A percentile compares a stretch with the other conserved stretches of the same genome.
Evolutionary conservation across 331 rosid genomes (phyloP).

Genomic region (Quercus lobata): DNA sequence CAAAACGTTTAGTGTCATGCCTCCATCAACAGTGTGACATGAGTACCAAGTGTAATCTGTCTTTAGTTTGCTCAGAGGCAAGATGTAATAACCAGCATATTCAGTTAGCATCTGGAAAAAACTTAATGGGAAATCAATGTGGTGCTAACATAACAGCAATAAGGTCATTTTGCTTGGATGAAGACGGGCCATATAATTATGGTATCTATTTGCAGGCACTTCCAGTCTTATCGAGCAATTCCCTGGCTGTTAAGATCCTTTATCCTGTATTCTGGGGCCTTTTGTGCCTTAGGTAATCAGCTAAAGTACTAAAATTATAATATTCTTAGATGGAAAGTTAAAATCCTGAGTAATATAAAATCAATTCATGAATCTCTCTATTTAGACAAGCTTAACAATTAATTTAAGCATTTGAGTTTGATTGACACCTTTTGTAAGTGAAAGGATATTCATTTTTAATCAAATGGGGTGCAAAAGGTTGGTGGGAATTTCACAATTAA

Average conservation of each 20-base stretch:
- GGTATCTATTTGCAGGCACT: conserved; percentile 55
- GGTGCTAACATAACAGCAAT: conserved; percentile 30
- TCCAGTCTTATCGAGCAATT: conserved; percentile 50
- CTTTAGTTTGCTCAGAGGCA: conserved; percentile 45
- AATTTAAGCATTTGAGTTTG: too few species aligned
- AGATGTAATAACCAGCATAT: conserved; percentile 38
- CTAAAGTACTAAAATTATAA: neutral
- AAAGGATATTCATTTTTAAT: too few species aligned
- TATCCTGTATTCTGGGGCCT: conserved; percentile 62
- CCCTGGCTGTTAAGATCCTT: conserved; percentile 39
- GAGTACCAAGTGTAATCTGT: conserved; percentile 27
- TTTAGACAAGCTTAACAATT: too few species aligned
- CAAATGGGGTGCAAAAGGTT: too few species aligned
- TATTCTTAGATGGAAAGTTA: too few species aligned
- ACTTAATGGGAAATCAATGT: conserved; percentile 9
- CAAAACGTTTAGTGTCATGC: conserved; percentile 51
- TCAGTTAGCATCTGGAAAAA: neutral
- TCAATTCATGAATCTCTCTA: too few species aligned
- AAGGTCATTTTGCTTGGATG: conserved; percentile 44
- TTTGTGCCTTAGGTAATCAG: conserved; percentile 43
- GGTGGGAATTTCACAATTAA: too few species aligned
- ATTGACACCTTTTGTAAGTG: too few species aligned
- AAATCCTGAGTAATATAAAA: too few species aligned
- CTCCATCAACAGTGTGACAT: conserved; percentile 41
- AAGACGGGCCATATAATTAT: conserved; percentile 38